Evolutionary conservation across 768 basidiomycete species (phyloP).

Genomic region (Hirschioporus abietinus): DNA sequence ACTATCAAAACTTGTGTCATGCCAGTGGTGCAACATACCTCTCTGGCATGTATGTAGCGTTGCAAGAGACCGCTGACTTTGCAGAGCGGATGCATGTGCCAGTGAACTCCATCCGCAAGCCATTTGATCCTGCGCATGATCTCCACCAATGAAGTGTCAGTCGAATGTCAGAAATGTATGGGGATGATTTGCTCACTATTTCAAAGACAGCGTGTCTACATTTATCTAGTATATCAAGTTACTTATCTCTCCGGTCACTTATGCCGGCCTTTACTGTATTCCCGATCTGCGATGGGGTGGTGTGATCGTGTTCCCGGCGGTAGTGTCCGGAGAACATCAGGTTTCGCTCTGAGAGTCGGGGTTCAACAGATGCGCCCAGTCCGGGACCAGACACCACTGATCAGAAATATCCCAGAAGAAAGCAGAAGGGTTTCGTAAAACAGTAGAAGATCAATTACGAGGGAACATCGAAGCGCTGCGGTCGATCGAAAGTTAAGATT

Average conservation of each 20-base stretch:
- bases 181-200: no score
- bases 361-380: background rate
- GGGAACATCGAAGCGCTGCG: background rate
- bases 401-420: background rate
- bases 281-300: background rate
- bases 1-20: background rate
- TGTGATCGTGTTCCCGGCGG: background rate
- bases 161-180: background rate
- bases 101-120: background rate
- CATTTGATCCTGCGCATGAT: background rate
- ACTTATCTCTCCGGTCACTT: background rate
- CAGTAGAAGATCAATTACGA: background rate
- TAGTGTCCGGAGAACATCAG: background rate
- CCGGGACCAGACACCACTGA: background rate
- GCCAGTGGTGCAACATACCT: background rate
- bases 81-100: no score
- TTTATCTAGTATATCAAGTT: background rate
- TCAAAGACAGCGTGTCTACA: no score
- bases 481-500: background rate
- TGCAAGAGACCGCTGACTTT: background rate
- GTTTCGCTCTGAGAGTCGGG: no score
- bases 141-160: background rate
- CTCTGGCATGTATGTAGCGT: background rate
- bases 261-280: background rate
- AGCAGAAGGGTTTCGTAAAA: no score